phyloP scores from a whole-genome alignment of 768 basidiomycete species.

The Neoboletus brunneissimus region DNA sequence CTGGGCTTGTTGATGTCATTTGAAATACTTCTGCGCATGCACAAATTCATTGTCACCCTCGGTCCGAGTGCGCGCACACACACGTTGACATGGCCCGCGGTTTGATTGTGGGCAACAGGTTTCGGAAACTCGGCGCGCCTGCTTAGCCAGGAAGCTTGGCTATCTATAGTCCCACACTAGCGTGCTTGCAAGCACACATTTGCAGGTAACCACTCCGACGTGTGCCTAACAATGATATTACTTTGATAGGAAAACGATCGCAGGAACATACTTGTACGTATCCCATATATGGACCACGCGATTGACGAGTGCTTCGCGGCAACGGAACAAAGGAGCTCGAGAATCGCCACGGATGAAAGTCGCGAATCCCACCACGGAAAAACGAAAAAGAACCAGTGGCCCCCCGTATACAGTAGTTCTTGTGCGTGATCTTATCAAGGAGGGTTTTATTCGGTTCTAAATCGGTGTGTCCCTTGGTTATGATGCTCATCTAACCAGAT shows the following conservation, averaged over 20 bases:
- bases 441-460: background rate
- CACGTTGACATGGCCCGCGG: background rate
- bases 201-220: background rate
- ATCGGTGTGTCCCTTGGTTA: background rate
- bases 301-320: background rate
- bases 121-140: background rate
- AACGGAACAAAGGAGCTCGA: background rate
- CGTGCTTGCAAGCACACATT: background rate
- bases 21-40: background rate
- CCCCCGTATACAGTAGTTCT: conserved; percentile 7
- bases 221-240: background rate
- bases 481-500: background rate
- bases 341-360: background rate
- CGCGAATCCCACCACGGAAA: background rate
- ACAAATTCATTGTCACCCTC: background rate
- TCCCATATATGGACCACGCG: background rate
- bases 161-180: background rate
- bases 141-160: background rate
- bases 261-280: background rate
- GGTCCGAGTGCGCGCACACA: background rate
- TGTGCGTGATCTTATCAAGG: conserved; percentile 4
- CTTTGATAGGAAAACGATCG: background rate
- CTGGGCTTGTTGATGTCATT: background rate
- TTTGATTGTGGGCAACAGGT: background rate
- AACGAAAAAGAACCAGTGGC: background rate